phyloP scores from a whole-genome alignment of 257 asterid species.

The Linaria vulgaris region DNA sequence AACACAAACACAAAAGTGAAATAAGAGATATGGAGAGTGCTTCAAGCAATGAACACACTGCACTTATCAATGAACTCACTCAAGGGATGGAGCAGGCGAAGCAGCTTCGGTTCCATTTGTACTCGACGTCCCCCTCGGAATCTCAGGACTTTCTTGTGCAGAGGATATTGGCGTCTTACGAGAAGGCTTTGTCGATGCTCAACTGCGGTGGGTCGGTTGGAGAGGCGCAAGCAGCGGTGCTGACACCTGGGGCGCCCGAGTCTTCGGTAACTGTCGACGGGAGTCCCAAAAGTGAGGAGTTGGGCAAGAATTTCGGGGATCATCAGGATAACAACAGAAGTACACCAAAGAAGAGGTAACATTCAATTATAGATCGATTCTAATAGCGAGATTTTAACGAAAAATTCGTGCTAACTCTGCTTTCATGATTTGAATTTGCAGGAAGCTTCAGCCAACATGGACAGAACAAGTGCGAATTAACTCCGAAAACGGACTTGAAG shows the following conservation, averaged over 20 bases:
- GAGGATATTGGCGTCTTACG: constrained; percentile 67
- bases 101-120: constrained; percentile 58
- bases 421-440: constrained; percentile 37
- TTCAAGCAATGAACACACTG: constrained; percentile 40
- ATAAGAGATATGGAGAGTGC: constrained; percentile 47
- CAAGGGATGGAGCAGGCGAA: constrained; percentile 76
- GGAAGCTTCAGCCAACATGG: constrained; percentile 80
- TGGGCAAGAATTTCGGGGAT: constrained; percentile 34
- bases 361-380: not conserved
- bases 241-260: constrained; percentile 33
- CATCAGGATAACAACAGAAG: constrained; percentile 32
- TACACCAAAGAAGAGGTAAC: constrained; percentile 68
- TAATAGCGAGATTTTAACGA: not conserved
- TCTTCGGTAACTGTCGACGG: constrained; percentile 56
- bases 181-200: constrained; percentile 68
- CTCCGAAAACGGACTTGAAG: constrained; percentile 68
- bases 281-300: constrained; percentile 52
- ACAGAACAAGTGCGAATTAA: constrained; percentile 57
- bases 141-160: constrained; percentile 54
- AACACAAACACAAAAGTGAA: no score
- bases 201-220: constrained; percentile 45
- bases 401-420: not conserved
- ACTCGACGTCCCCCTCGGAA: constrained; percentile 39
- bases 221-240: constrained; percentile 27
- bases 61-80: constrained; percentile 58